Evolutionary conservation across 495 filamentous ascomycete genomes (phyloP), one percentile per base, ranked within the genome.

Genomic region (Aspergillus heteromorphus): DNA sequence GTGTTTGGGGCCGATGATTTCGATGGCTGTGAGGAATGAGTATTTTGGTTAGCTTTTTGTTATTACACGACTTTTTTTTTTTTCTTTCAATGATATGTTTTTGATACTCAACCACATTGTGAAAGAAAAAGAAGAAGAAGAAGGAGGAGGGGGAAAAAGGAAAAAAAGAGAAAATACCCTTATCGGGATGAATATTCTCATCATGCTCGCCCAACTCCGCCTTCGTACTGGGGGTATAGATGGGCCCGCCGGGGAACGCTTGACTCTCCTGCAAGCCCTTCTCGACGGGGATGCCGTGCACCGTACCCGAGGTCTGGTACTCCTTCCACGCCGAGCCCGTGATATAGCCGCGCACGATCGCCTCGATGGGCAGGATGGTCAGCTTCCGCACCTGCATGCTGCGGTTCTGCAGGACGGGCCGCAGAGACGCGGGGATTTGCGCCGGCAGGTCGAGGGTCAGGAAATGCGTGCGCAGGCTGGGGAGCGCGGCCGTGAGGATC

Each of bases 181-280:
- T 69, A 36, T 83, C 84, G 0, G 85, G 86, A 53, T 83, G 80
- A 58, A 98, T 97, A 69, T 98, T 97, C 74, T 92, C 87, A 73
- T 98, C 93, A 57, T 95, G 83, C 51, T 83, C 74, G 1, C 92
- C 92, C 51, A 77, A 73, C 63, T 89, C 87, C 0, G 93, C 93
- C 76, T 98, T 97, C 2, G 92, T 97, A 60, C 80, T 87, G 7
- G 91, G 91, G 7, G 93, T 97, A 67, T 91, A 97, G 53, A 96
- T 80, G 18, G 92, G 83, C 17, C 79, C 78, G 31, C 73, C 71
- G 20, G 83, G 84, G 61, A 98, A 83, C 14, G 77, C 76, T 64
- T 88, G 74, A 61, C 87, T 89, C 70, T 91, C 87, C 59, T 77
- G 64, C 54, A 96, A 68, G 0, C 88, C 89, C 9, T 76, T 72